Evolutionary conservation across 202 grass and related monocot genomes (phyloP).

Genomic region (Zizania palustris): DNA sequence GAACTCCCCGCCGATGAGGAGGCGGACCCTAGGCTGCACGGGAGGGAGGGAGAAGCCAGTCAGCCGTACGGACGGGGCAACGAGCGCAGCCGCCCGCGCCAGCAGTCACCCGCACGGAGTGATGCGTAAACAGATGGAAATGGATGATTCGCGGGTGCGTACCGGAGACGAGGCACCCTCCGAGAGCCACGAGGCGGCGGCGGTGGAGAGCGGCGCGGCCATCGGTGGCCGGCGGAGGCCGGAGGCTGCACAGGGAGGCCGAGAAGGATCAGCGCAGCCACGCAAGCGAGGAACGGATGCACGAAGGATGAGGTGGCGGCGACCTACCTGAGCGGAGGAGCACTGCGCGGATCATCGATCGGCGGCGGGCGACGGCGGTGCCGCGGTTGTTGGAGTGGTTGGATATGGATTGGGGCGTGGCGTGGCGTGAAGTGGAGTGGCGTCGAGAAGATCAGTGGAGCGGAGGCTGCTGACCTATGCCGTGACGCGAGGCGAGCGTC

Average conservation of each 20-base stretch:
- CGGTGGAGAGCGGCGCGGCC: slow-evolving; percentile 55
- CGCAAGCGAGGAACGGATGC: not conserved
- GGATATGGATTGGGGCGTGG: slow-evolving; percentile 17
- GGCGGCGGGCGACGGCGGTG: not conserved
- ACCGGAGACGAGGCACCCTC: slow-evolving; percentile 40
- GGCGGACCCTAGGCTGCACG: slow-evolving; percentile 65
- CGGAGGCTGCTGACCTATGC: not conserved
- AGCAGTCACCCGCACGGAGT: not conserved
- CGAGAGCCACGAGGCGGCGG: slow-evolving; percentile 48
- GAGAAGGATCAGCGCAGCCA: not conserved
- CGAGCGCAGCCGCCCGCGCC: not conserved
- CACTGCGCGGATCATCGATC: slow-evolving; percentile 50
- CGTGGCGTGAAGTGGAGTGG: not conserved
- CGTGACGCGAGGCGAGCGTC: not conserved
- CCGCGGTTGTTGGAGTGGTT: not conserved
- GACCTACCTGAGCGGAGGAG: slow-evolving; percentile 50
- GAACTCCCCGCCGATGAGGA: slow-evolving; percentile 87
- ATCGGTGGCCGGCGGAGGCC: slow-evolving; percentile 53
- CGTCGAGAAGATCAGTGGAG: no score
- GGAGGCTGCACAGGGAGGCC: slow-evolving; percentile 44
- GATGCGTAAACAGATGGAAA: not conserved
- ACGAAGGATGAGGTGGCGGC: not conserved
- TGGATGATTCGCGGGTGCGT: not conserved
- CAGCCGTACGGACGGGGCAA: not conserved
- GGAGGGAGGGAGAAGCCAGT: not conserved